A percentile compares a stretch with the other conserved stretches of the same genome.
Evolutionary conservation across 225 moss, liverwort and hornwort genomes (phyloP).

Genomic region (Marchantia polymorpha): DNA sequence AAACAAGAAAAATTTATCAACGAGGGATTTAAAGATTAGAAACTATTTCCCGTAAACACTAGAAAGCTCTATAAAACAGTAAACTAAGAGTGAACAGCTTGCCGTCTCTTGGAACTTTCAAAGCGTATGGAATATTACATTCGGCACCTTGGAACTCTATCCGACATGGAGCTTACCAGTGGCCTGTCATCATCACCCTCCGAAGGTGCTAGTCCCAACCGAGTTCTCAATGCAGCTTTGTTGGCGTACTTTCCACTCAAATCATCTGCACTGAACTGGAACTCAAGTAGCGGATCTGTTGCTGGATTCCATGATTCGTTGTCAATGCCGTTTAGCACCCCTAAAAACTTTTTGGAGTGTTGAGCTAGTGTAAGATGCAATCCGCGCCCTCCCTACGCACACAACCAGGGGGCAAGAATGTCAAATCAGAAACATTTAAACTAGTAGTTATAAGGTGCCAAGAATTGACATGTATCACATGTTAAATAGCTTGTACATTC

Average conservation of each 20-base stretch:
- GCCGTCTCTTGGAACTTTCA: background rate
- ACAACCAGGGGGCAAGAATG: background rate
- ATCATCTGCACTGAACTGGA: slow-evolving; percentile 71
- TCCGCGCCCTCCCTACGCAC: slow-evolving; percentile 74
- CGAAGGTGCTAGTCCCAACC: slow-evolving; percentile 57
- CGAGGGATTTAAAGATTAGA: too few species aligned
- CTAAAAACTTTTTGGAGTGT: slow-evolving; percentile 78
- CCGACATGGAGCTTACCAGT: slow-evolving; percentile 43
- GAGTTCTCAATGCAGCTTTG: slow-evolving; percentile 64
- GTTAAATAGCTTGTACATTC: background rate
- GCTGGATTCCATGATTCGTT: slow-evolving; percentile 91
- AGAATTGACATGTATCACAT: background rate
- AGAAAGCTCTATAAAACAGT: too few species aligned
- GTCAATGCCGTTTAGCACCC: slow-evolving; percentile 91
- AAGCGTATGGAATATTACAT: background rate
- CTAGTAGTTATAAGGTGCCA: too few species aligned
- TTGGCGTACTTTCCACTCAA: slow-evolving; percentile 68
- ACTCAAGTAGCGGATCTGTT: slow-evolving; percentile 69
- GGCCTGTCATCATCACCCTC: slow-evolving; percentile 62
- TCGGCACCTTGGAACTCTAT: too few species aligned
- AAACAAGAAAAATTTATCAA: background rate
- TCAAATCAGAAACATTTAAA: background rate
- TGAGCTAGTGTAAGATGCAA: slow-evolving; percentile 71
- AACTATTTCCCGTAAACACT: too few species aligned
- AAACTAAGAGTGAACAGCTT: background rate